These are phyloP conservation scores for Penicillium longicatenatum DNA, from an alignment of 495 filamentous ascomycete genomes.

Conservation along the genomic window DNA sequence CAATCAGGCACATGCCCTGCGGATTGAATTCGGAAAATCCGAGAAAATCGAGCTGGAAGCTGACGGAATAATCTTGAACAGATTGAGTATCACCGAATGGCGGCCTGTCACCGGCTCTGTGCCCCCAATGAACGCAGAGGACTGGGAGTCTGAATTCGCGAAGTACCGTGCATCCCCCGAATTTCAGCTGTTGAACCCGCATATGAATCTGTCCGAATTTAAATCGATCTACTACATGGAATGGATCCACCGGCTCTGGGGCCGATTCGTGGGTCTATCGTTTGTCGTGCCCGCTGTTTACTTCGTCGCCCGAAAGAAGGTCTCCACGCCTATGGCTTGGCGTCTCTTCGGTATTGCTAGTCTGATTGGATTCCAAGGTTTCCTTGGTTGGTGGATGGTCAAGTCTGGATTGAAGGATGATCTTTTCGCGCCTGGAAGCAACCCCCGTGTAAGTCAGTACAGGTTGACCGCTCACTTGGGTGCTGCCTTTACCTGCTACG, in stretches of 20 bases:
- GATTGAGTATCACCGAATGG: conserved; percentile 99
- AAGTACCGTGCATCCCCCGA: conserved; percentile 92
- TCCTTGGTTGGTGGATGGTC: conserved; percentile 99
- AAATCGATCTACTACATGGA: conserved; percentile 99
- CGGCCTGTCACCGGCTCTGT: conserved; percentile 90
- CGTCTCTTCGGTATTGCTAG: conserved; percentile 80
- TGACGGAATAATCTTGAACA: conserved; percentile 37
- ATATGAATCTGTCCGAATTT: conserved; percentile 90
- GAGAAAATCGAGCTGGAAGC: conserved; percentile 2
- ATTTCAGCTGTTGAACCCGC: conserved; percentile 83
- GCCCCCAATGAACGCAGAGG: conserved; percentile 72
- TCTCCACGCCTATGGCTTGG: conserved; percentile 73
- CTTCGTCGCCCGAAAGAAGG: conserved; percentile 80
- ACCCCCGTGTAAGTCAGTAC: conserved; percentile 93
- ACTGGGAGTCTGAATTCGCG: conserved; percentile 90
- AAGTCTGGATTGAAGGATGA: conserved; percentile 94
- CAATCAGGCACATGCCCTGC: background rate
- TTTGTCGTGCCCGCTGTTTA: conserved; percentile 87
- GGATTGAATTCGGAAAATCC: no score
- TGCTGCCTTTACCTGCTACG: conserved; percentile 87
- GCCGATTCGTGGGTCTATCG: conserved; percentile 85
- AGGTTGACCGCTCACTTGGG: conserved; percentile 86
- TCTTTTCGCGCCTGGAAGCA: conserved; percentile 84
- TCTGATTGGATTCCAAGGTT: conserved; percentile 92
- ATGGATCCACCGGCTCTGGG: conserved; percentile 96